A percentile compares a stretch with the other conserved stretches of the same genome.
Conservation (phyloP, 106 monocot species). For the Cymbidium sinense region DNA sequence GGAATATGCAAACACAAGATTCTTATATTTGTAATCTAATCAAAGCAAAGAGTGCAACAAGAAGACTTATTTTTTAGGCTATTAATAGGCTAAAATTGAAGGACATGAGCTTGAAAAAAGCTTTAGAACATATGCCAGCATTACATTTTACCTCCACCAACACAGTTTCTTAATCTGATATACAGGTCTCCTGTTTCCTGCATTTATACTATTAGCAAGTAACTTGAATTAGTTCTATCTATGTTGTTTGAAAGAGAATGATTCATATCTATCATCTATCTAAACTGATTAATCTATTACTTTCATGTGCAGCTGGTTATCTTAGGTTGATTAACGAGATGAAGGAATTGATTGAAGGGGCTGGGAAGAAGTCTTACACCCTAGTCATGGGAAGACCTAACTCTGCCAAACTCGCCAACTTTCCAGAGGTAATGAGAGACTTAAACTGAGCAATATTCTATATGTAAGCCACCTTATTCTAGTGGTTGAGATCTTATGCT, state of each 20-base stretch:
- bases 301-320: constrained; percentile 61
- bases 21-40: no score
- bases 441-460: neutral
- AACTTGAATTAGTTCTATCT: neutral
- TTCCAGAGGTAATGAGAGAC: constrained; percentile 66
- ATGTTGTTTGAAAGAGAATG: neutral
- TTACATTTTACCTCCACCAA: no score
- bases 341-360: constrained; percentile 78
- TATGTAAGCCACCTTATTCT: no score
- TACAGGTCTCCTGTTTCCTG: no score
- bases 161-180: neutral
- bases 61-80: no score
- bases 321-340: constrained; percentile 72
- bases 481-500: no score
- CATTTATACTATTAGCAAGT: no score
- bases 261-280: neutral
- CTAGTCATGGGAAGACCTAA: constrained; percentile 93
- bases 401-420: constrained; percentile 91
- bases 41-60: no score
- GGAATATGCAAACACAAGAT: no score
- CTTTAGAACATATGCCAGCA: no score
- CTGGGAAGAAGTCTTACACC: constrained; percentile 83
- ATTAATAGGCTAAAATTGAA: no score
- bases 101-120: no score
- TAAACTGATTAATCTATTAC: neutral